phyloP scores from a whole-genome alignment of 2,329 filamentous ascomycete genomes.

The Cladosporium sp. region DNA sequence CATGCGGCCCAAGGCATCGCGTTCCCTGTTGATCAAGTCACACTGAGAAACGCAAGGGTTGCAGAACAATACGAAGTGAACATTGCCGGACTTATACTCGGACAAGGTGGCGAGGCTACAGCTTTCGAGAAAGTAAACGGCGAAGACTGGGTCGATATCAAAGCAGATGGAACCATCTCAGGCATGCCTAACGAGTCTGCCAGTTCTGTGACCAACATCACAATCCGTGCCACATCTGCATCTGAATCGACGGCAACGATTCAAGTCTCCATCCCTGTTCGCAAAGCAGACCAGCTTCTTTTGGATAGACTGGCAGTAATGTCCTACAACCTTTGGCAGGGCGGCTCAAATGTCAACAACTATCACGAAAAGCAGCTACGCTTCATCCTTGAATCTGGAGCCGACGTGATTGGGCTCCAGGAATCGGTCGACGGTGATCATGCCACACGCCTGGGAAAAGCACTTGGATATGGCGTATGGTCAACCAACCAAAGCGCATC shows the following conservation, averaged over 20 bases:
- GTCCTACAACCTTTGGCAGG: slow-evolving; percentile 9
- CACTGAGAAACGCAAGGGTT: neutral
- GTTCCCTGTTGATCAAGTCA: neutral
- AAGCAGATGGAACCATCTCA: neutral
- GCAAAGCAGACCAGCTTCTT: neutral
- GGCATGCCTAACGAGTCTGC: neutral
- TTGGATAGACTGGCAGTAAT: neutral
- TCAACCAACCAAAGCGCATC: neutral
- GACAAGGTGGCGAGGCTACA: neutral
- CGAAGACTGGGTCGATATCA: neutral
- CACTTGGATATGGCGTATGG: neutral
- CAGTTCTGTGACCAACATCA: neutral
- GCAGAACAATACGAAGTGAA: neutral
- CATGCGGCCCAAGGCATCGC: neutral
- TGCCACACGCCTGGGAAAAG: neutral
- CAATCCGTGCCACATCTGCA: neutral
- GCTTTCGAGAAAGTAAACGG: neutral
- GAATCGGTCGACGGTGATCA: slow-evolving; percentile 6
- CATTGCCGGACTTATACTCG: neutral
- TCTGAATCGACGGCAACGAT: neutral
- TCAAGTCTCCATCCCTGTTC: neutral
- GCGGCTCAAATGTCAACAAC: slow-evolving; percentile 6
- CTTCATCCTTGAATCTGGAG: slow-evolving; percentile 2
- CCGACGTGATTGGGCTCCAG: slow-evolving; percentile 1
- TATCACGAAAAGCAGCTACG: slow-evolving; percentile 8